These are phyloP conservation scores for Ciborinia camelliae DNA, from an alignment of 2,329 filamentous ascomycete genomes.

Conservation along the genomic window DNA sequence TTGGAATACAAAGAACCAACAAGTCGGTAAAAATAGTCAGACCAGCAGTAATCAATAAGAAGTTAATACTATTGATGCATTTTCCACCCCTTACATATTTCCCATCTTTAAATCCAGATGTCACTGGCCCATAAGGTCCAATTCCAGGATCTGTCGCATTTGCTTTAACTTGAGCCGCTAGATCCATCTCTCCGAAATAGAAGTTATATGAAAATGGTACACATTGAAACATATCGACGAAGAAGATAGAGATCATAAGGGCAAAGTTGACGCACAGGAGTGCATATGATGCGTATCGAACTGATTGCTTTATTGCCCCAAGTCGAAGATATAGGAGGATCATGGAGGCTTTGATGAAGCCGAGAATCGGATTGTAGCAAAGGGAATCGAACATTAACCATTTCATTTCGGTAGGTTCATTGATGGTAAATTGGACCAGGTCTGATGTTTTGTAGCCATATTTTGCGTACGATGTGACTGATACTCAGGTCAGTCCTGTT, in stretches of 20 bases:
- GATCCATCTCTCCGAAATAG: slow-evolving; percentile 20
- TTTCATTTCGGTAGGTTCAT: slow-evolving; percentile 5
- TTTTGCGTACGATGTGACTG: slow-evolving; percentile 26
- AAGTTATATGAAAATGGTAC: slow-evolving; percentile 21
- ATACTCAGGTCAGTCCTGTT: not conserved
- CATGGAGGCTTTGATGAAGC: slow-evolving; percentile 46
- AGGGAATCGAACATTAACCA: slow-evolving; percentile 35
- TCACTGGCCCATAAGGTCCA: slow-evolving; percentile 4
- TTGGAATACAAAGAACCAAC: slow-evolving; percentile 26
- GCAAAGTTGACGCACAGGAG: slow-evolving; percentile 30
- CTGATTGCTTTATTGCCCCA: slow-evolving; percentile 34
- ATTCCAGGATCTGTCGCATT: slow-evolving; percentile 16
- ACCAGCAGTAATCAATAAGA: slow-evolving; percentile 25
- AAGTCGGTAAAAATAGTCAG: slow-evolving; percentile 27
- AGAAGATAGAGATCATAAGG: slow-evolving; percentile 40
- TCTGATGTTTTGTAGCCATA: slow-evolving; percentile 25
- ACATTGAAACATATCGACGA: slow-evolving; percentile 43
- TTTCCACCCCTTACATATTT: slow-evolving; percentile 22
- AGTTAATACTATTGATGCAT: slow-evolving; percentile 24
- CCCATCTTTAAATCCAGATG: slow-evolving; percentile 24
- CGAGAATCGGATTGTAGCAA: slow-evolving; percentile 46
- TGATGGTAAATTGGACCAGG: not conserved
- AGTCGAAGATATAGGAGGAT: slow-evolving; percentile 46
- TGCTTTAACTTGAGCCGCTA: slow-evolving; percentile 14
- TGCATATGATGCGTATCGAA: slow-evolving; percentile 18